phyloP scores from a whole-genome alignment of 768 basidiomycete species.

The Leucocoprinus sp. region DNA sequence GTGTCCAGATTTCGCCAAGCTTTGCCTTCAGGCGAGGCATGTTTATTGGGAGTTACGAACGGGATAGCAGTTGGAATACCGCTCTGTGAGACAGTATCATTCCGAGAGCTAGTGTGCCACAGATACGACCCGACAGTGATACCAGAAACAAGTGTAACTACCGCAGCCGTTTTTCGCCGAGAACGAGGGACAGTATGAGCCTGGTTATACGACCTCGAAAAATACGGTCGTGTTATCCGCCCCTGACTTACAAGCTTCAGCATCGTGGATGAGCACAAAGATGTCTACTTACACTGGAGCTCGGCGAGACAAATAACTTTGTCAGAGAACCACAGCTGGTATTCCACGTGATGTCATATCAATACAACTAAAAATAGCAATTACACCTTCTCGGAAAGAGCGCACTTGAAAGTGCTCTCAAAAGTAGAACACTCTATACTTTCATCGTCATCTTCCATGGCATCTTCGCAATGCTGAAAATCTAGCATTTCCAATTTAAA shows the following conservation, averaged over 20 bases:
- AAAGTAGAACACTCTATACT: not conserved
- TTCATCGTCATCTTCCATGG: constrained; percentile 2
- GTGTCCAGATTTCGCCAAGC: constrained; percentile 19
- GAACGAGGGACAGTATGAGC: constrained; percentile 15
- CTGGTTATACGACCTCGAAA: constrained; percentile 21
- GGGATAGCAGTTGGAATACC: constrained; percentile 10
- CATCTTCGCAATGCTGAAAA: constrained; percentile 1
- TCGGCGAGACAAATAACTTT: not conserved
- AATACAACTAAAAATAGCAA: constrained; percentile 2
- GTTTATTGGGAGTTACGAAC: constrained; percentile 11
- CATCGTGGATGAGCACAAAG: constrained; percentile 16
- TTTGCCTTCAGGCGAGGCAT: constrained; percentile 9
- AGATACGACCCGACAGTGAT: constrained; percentile 27
- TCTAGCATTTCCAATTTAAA: not conserved
- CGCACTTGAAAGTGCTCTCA: not conserved
- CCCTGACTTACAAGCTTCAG: constrained; percentile 22
- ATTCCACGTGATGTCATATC: constrained; percentile 6
- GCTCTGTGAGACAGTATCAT: constrained; percentile 17
- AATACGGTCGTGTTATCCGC: constrained; percentile 15
- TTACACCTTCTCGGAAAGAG: not conserved
- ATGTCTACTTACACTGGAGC: not conserved
- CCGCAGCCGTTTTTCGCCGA: constrained; percentile 14
- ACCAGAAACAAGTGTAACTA: constrained; percentile 21
- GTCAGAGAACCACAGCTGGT: not conserved
- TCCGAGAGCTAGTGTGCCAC: constrained; percentile 31